Evolutionary conservation across 371 early-diverging fungal genomes (phyloP), one percentile per base, ranked within the genome.

Genomic region (Circinella minor): DNA sequence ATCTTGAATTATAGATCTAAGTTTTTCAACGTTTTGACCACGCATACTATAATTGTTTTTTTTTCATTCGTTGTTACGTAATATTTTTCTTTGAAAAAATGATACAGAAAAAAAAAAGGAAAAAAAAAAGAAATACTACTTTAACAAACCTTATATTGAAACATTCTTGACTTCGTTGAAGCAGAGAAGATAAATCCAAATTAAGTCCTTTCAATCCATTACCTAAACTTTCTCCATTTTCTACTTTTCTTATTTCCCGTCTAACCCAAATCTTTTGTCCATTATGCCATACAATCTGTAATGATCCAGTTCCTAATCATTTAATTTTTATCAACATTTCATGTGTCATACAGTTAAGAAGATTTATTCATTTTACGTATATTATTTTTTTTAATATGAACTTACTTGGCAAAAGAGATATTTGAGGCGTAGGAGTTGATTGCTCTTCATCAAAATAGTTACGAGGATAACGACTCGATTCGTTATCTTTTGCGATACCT

Each of bases 31-130:
- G 14, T 57, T 34, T 5, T 27, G 18, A 7, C 57, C 57, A 57
- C 57, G 57, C 57, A 57, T 57, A 34, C 57, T 57, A 51, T 9
- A 47, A n/a, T n/a, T n/a, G n/a, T n/a, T n/a, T n/a, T n/a, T n/a
- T n/a, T n/a, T n/a, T 47, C 0, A 47, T 47, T 11, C 9, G 47
- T 47, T 11, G 9, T 11, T 47, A n/a, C n/a, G 39, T 39, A 43
- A 6, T 3, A 3, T 43, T 43, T 9, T 3, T 9, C 43, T 9
- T 9, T 43, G 43, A 43, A 43, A 9, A 43, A 11, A 43, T 9
- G 2, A 9, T 43, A 6, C 43, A 6, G 15, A 54, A n/a, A 54
- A 15, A n/a, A 18, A 54, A n/a, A 18, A 1, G 54, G 18, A 4
- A 4, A 51, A 18, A n/a, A 27, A 27, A 27, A 27, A 27, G 27